Evolutionary conservation across 2,329 filamentous ascomycete species (phyloP).

Genomic region (Clonostachys solani): DNA sequence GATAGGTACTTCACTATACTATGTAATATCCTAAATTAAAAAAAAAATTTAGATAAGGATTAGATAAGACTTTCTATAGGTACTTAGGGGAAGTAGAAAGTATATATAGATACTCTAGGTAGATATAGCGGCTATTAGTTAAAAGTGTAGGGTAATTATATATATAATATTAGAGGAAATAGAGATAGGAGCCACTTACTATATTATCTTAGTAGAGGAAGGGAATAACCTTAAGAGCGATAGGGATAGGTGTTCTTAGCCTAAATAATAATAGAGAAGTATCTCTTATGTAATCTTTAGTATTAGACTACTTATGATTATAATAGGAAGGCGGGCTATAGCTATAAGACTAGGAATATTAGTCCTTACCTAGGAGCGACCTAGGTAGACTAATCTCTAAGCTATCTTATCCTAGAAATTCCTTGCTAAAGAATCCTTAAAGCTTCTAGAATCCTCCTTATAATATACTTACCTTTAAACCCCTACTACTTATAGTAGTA

Average conservation of each 20-base stretch:
- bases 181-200: constrained; percentile 48
- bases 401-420: constrained; percentile 70
- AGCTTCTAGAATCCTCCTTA: constrained; percentile 76
- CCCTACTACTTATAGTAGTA: constrained; percentile 74
- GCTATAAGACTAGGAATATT: constrained; percentile 60
- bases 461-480: constrained; percentile 69
- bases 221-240: constrained; percentile 84
- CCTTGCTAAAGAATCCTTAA: constrained; percentile 89
- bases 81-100: constrained; percentile 1
- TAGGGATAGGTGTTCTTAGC: constrained; percentile 77
- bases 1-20: constrained; percentile 74
- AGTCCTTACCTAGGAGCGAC: constrained; percentile 47
- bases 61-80: too few species aligned
- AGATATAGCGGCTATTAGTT: too few species aligned
- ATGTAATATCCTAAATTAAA: constrained; percentile 60
- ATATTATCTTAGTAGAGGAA: constrained; percentile 82
- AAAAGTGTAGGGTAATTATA: background rate
- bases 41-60: background rate
- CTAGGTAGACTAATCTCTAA: constrained; percentile 63
- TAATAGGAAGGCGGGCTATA: constrained; percentile 54
- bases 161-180: constrained; percentile 6
- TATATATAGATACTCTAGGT: background rate
- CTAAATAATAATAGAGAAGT: constrained; percentile 72
- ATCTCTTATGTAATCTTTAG: constrained; percentile 67
- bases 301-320: constrained; percentile 78